A percentile compares a stretch with the other conserved stretches of the same genome.
Evolutionary conservation across 2,329 filamentous ascomycete genomes (phyloP).

Genomic region (Ophiostoma montium): DNA sequence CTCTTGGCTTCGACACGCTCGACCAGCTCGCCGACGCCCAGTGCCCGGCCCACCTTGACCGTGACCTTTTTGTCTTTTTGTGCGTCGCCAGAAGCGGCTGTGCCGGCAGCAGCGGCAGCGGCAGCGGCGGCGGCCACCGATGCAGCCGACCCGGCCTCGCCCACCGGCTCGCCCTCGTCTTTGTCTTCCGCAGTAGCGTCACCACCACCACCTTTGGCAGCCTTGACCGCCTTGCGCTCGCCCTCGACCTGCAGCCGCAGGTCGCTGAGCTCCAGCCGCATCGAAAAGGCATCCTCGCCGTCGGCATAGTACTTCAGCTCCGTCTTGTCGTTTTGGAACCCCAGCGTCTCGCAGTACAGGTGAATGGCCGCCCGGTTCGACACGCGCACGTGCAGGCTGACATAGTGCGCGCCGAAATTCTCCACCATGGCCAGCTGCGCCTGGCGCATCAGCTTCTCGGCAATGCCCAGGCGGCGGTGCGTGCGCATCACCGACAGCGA

Average conservation of each 20-base stretch:
- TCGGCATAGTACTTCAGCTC: slow-evolving; percentile 93
- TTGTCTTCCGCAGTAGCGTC: slow-evolving; percentile 19
- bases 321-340: slow-evolving; percentile 76
- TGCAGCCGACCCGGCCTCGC: slow-evolving; percentile 44
- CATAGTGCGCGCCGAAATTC: slow-evolving; percentile 79
- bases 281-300: slow-evolving; percentile 88
- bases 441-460: slow-evolving; percentile 95
- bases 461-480: slow-evolving; percentile 77
- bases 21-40: slow-evolving; percentile 68
- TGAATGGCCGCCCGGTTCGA: slow-evolving; percentile 85
- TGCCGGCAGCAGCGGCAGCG: slow-evolving; percentile 14
- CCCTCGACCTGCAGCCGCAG: slow-evolving; percentile 34
- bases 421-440: slow-evolving; percentile 95
- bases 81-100: slow-evolving; percentile 10
- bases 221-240: background rate
- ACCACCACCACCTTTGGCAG: background rate
- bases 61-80: slow-evolving; percentile 54
- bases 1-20: slow-evolving; percentile 51
- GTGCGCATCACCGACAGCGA: slow-evolving; percentile 92
- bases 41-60: slow-evolving; percentile 66
- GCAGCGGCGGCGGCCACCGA: slow-evolving; percentile 11
- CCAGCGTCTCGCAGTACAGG: slow-evolving; percentile 83
- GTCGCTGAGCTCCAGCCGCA: slow-evolving; percentile 70
- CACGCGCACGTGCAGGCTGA: slow-evolving; percentile 88
- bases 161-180: slow-evolving; percentile 59